Base-by-base conservation (phyloP, 1,284 basidiomycete genomes). In the Cystobasidiaceae sp. region DNA sequence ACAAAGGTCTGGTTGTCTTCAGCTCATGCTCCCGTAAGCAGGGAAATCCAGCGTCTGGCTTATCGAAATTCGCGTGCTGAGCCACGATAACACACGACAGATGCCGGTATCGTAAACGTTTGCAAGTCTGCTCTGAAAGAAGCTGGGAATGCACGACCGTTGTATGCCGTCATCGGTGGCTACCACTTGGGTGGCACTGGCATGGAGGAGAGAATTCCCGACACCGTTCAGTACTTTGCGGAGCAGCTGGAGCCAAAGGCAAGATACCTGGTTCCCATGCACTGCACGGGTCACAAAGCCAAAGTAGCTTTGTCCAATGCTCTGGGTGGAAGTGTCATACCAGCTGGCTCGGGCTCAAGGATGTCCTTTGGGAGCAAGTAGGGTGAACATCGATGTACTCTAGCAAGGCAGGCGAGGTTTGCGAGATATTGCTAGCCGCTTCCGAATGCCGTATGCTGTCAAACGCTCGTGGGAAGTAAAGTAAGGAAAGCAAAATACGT, bases 81-180 rank as follows among this genome's bases (percentile, higher is more conserved):
- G 28, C 46, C 25, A 37, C 43, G 37, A 21, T 52, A 43, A 51
- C 45, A 49, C 46, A 15, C 15, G 46, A 15, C 69, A 66, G 63
- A 90, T 76, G 87, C 89, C 3, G 88, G 88, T 0, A 89, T 90
- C 65, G 85, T 89, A 61, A 91, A 91, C 70, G 88, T 90, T 37
- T 78, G 88, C 65, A 84, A 81, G 68, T 84, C 87, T 70, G 88
- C 85, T 0, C 78, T 85, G 4, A 74, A 74, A 17, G 82, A 75
- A 19, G 85, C 89, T 72, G 76, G 79, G 57, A 78, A 46, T 28
- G 25, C 34, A 3, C n/a, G 88, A 61, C 89, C 88, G 0, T 79
- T 90, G 45, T 82, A 89, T 74, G 89, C 89, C 85, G 87, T 90
- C 57, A 82, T 89, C 44, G 88, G 88, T 3, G 89, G 89, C 9